Evolutionary conservation across 768 basidiomycete genomes (phyloP), one percentile per base, ranked within the genome.

Genomic region (Psilocybe azurescens): DNA sequence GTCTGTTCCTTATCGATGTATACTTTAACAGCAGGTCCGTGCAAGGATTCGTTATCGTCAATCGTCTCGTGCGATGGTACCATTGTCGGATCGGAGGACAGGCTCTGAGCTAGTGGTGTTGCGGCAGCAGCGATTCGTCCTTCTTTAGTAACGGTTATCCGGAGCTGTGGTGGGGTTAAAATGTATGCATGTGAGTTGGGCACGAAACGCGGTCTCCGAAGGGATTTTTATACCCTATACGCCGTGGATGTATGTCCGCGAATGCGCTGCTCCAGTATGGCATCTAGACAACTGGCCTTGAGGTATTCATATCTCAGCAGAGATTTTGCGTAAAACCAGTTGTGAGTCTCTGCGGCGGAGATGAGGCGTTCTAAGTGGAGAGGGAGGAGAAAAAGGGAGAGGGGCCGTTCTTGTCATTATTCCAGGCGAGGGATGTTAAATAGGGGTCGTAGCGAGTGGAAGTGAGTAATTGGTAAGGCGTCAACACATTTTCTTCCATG

Each of bases 281-380:
- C 83, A 18, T 75, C 66, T 32, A 80, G 67, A 67, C 89, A 91
- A n/a, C 70, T 60, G 0, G 62, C 18, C 58, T 79, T 78, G 33
- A 91, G 73, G 3, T 67, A 59, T 0, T 68, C 44, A 59, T 83
- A 80, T 10, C 80, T 75, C 38, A 87, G 60, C 2, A 74, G 66
- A 24, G 66, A 52, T 52, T 69, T 69, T 18, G 73, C 77, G 20
- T 75, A 62, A 2, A 69, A 47, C 90, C 90, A 90, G 7, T 66
- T 74, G 68, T 89, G 85, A n/a, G 70, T 65, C 18, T 72, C 64
- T 2, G 84, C 81, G 6, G 88, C 87, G 16, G 78, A 72, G 10
- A 71, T 52, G 0, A 94, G 80, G 51, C 92, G 86, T 39, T 89
- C 83, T 56, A 81, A 70, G 64, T 93, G 90, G 67, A 83, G 81